phyloP scores from a whole-genome alignment of 2,329 filamentous ascomycete species.

The Amauroascus niger region DNA sequence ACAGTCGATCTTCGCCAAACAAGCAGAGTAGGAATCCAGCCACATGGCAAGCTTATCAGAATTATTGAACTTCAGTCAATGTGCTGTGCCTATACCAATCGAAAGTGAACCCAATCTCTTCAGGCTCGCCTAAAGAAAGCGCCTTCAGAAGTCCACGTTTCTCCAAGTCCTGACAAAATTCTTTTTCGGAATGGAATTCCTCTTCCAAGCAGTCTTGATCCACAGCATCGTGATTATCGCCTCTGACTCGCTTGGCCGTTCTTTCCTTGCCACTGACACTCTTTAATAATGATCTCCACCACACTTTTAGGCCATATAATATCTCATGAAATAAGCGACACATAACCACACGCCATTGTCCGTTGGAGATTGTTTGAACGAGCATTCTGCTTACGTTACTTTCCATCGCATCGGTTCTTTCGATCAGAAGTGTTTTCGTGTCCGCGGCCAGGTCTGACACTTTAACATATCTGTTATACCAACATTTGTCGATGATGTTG shows the following conservation, averaged over 20 bases:
- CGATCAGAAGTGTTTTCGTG: conserved; percentile 6
- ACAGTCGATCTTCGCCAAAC: too few species aligned
- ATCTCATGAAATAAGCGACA: conserved; percentile 14
- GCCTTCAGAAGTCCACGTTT: conserved; percentile 2
- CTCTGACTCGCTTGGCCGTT: background rate
- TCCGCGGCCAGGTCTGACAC: conserved; percentile 9
- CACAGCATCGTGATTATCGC: background rate
- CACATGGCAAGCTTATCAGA: too few species aligned
- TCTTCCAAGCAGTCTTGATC: background rate
- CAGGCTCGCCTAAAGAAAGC: background rate
- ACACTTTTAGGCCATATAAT: conserved; percentile 7
- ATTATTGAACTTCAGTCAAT: too few species aligned
- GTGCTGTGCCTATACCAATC: conserved; percentile 3
- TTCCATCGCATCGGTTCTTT: conserved; percentile 4
- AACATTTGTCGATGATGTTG: conserved; percentile 18
- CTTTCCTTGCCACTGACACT: background rate
- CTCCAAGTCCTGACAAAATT: background rate
- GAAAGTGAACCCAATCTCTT: background rate
- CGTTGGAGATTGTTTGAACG: conserved; percentile 7
- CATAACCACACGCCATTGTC: conserved; percentile 9
- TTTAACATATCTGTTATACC: conserved; percentile 12
- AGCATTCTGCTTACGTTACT: conserved; percentile 8
- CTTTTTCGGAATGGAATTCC: background rate
- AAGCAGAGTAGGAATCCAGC: too few species aligned
- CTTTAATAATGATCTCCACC: background rate